Base-by-base conservation (phyloP, 345 rosid species). In the Populus davidiana region DNA sequence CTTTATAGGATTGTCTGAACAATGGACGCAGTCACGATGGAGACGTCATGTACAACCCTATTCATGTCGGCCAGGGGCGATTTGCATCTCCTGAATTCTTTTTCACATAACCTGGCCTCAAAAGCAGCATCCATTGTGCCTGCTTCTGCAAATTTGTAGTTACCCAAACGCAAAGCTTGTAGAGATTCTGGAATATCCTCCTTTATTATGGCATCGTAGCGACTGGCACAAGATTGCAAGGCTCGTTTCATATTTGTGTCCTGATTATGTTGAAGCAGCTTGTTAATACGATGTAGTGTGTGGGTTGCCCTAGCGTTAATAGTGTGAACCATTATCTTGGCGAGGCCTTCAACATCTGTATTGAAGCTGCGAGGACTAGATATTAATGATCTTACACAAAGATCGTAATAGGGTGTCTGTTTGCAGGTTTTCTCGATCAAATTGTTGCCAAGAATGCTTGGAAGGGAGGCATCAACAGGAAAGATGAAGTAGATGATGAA, bases 31-130 rank as follows among this genome's bases (percentile, higher is more conserved):
- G 84, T 80, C 18, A 81, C 80, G 18, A 78, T 17, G 4, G 82
- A 78, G 10, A 76, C 47, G 61, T 84, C 82, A 62, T 81, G 86
- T 33, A 81, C 84, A 13, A 17, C 70, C 36, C 36, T 75, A 49
- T 81, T 84, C 82, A 72, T 78, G 2, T 78, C 71, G 14, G 84
- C 66, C 3, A 84, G 5, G 0, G 84, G 80, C 9, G 84, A 75
- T 61, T 64, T 65, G 8, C 66, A 41, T 1, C 50, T 13, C 2
- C 44, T 36, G 50, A 84, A 81, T 21, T 73, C 86, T 43, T 75
- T 69, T 39, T 81, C 84, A 56, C 86, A 84, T 4, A 80, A 72
- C 67, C 61, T 72, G 54, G 82, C 86, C 82, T 81, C 86, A 0
- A 43, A 5, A 21, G 84, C 86, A 61, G 74, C 82, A 52, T 75